Percentiles rank a stretch among this genome's conserved stretches.
phyloP scores from a whole-genome alignment of 129 eudicot genomes.

The Chrysanthemum makinoi region DNA sequence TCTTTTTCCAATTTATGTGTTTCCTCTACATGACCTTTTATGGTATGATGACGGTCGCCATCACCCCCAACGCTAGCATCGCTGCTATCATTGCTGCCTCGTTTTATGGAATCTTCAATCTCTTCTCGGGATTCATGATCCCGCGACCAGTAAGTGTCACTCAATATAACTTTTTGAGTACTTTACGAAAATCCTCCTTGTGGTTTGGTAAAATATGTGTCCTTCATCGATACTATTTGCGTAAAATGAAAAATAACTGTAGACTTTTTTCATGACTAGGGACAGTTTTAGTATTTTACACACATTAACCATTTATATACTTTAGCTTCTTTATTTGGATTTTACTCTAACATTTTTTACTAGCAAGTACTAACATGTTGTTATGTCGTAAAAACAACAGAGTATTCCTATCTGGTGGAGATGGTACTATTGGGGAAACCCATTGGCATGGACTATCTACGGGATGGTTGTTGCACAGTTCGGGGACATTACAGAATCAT shows the following conservation, averaged over 20 bases:
- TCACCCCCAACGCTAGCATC: conserved; percentile 45
- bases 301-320: too few relatives aligned
- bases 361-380: too few relatives aligned
- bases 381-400: conserved; percentile 16
- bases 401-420: conserved; percentile 53
- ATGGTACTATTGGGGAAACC: conserved; percentile 48
- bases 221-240: too few relatives aligned
- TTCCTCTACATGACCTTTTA: conserved; percentile 46
- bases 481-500: conserved; percentile 22
- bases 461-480: conserved; percentile 47
- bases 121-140: conserved; percentile 43
- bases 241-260: too few relatives aligned
- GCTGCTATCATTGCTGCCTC: conserved; percentile 44
- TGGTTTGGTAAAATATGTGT: too few relatives aligned
- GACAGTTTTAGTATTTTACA: too few relatives aligned
- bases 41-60: conserved; percentile 50
- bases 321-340: too few relatives aligned
- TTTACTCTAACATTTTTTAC: too few relatives aligned
- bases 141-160: conserved; percentile 45
- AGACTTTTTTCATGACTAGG: too few relatives aligned
- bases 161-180: too few relatives aligned
- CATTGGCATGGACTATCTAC: conserved; percentile 48
- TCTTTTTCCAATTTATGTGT: conserved; percentile 40
- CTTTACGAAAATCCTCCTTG: too few relatives aligned
- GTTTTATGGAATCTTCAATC: conserved; percentile 37